phyloP scores from a whole-genome alignment of 768 basidiomycete species.

The Mycena capillaripes region DNA sequence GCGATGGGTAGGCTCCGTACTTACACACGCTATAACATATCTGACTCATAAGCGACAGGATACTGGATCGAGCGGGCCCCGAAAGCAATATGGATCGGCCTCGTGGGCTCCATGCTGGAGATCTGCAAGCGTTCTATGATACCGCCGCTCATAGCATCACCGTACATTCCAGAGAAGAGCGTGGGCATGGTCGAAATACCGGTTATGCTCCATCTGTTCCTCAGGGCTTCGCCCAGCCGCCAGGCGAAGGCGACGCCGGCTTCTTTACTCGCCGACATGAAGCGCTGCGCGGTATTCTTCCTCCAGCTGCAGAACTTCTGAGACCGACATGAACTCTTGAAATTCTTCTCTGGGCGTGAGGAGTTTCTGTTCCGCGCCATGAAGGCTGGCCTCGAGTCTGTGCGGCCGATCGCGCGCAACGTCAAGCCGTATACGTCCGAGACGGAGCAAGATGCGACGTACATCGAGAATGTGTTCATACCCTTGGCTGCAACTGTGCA shows the following conservation, averaged over 20 bases:
- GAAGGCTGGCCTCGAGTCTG: not conserved
- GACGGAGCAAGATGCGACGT: not conserved
- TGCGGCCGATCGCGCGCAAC: not conserved
- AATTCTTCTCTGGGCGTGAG: slow-evolving; percentile 7
- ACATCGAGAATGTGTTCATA: slow-evolving; percentile 5
- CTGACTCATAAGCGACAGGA: too few species aligned
- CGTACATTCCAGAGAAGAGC: slow-evolving; percentile 9
- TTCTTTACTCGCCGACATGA: slow-evolving; percentile 3
- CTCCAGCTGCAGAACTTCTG: slow-evolving; percentile 4
- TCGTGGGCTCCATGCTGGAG: slow-evolving; percentile 2
- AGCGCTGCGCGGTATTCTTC: slow-evolving; percentile 16
- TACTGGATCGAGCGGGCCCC: slow-evolving; percentile 8
- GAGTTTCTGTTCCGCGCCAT: slow-evolving; percentile 2
- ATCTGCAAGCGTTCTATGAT: slow-evolving; percentile 18
- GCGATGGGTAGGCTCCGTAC: too few species aligned
- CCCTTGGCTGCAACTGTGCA: too few species aligned
- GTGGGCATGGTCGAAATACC: slow-evolving; percentile 1
- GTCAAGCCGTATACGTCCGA: slow-evolving; percentile 5
- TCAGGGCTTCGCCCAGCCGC: too few species aligned
- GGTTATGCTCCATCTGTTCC: too few species aligned
- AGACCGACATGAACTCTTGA: slow-evolving; percentile 9
- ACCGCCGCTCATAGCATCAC: slow-evolving; percentile 1
- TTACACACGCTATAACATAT: too few species aligned
- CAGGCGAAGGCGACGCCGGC: too few species aligned
- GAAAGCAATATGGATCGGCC: not conserved